Base-by-base conservation (phyloP, 2,329 filamentous ascomycete genomes). In the Pyrenochaeta sp. region DNA sequence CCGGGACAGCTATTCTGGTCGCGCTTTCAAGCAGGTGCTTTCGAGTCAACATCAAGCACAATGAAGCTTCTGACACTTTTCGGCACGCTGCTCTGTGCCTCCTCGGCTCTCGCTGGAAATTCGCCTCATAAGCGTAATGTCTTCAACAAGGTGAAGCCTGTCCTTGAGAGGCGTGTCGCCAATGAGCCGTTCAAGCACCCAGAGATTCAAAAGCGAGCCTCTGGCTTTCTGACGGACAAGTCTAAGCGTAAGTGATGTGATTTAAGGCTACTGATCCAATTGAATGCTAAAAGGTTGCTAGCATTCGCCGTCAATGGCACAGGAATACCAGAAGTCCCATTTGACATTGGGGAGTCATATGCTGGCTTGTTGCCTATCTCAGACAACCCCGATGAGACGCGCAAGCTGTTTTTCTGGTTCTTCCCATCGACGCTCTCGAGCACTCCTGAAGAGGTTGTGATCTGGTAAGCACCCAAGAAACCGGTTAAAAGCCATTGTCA, bases 291-390 rank as follows among this genome's bases (percentile, higher is more conserved):
- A 43, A 34, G 2, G 19, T 1, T n/a, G 8, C 6, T 59, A 88
- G 86, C 83, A 62, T 91, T 88, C 60, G 84, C 82, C 24, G 86
- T 91, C 40, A 85, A 92, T 65, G 87, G 90, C 2, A 83, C 81
- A 2, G 80, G 76, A 0, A 85, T 92, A 47, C 90, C 90, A 0
- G 88, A 91, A 19, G 87, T 92, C 0, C 72, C 83, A 27, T 93
- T 91, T 59, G 89, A 92, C 60, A 79, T 91, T 52, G 84, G 84
- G 24, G 87, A 90, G 74, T 87, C 84, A 0, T 90, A 89, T 64
- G 84, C 87, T n/a, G 88, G 88, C 19, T 72, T 85, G 19, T 72
- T 90, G 28, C 86, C 88, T 5, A 86, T 90, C 51, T 83, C 82
- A 1, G 76, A 78, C 37, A 70, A 80, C 15, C 73, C 79, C 0